These are phyloP conservation scores for Boletus sp. DNA, from an alignment of 768 basidiomycete species.

Conservation along the genomic window DNA sequence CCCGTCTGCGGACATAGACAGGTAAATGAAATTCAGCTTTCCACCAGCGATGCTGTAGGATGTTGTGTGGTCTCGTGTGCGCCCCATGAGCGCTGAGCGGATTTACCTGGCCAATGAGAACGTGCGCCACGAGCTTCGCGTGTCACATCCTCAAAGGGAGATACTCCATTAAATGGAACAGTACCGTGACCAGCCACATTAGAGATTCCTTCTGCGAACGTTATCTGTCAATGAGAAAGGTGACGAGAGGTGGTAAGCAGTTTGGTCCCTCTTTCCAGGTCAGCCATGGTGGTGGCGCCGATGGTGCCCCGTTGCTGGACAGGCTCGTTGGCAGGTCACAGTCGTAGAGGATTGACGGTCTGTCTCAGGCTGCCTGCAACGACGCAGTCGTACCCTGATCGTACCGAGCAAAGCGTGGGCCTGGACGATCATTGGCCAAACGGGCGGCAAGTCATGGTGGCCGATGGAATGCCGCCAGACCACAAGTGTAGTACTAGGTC, in stretches of 20 bases:
- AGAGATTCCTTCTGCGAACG: neutral
- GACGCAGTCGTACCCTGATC: neutral
- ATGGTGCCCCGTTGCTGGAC: neutral
- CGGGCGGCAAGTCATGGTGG: neutral
- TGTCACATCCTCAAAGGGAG: neutral
- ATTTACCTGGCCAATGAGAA: slow-evolving; percentile 12
- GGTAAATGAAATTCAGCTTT: slow-evolving; percentile 9
- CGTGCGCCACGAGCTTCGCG: neutral
- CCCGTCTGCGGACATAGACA: slow-evolving; percentile 27
- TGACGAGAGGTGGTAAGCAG: neutral
- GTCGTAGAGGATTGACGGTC: no score
- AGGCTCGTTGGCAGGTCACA: neutral
- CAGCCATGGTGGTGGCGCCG: neutral
- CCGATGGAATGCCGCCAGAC: slow-evolving; percentile 3
- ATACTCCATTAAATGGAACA: slow-evolving; percentile 5
- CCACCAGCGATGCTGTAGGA: slow-evolving; percentile 4
- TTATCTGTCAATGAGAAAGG: slow-evolving; percentile 4
- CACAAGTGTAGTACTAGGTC: neutral
- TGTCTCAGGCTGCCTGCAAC: neutral
- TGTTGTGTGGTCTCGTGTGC: slow-evolving; percentile 6
- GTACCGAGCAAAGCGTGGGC: neutral
- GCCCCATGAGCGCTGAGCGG: slow-evolving; percentile 6
- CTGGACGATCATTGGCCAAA: neutral
- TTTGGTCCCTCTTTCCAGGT: neutral
- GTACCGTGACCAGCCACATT: slow-evolving; percentile 1